Evolutionary conservation across 306 rosid species (phyloP), one percentile per base, ranked within the genome.

Genomic region (Quercus alba): DNA sequence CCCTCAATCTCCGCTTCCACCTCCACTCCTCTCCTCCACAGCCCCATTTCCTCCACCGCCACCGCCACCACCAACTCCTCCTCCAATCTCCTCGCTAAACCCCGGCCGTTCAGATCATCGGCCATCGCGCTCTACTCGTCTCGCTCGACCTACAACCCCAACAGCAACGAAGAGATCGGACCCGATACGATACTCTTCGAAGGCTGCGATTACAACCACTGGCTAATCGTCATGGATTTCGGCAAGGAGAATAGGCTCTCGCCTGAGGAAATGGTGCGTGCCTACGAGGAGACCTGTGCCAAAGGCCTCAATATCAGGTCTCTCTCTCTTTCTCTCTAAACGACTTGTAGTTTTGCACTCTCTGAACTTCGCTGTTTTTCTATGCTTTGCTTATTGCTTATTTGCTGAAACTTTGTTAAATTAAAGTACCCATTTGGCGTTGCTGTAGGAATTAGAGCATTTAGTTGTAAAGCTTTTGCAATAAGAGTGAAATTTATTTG

Each of bases 201-300:
- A 79, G 98, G 98, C 6, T 91, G 94, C 85, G 98, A 93, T 56
- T 91, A 91, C 86, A 88, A 91, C 62, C 97, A 93, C 84, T 93
- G 97, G 98, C 92, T 91, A 26, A 80, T 93, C 71, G 90, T 88
- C 73, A 90, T 90, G 91, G 88, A 88, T 58, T 90, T 86, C 76
- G 90, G 88, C 31, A 81, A 70, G 76, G 92, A 88, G 44, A 76
- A 82, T 31, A 84, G 77, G 41, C 93, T 88, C 44, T 25, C 88
- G 5, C 80, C 97, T 0, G 86, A 88, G 80, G 84, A 91, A 18
- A 91, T 90, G 94, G 63, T 93, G 75, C 83, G 84, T 57, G 38
- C 82, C 20, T 93, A 91, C 28, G 97, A 91, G 72, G 87, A 90
- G 33, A 91, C 98, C 15, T 88, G 93, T 79, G 93, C 98, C 33